Percentiles rank a stretch among this genome's conserved stretches.
Evolutionary conservation across 352 stramenopile genomes (phyloP).

Genomic region (Phytophthora agathidicida): DNA sequence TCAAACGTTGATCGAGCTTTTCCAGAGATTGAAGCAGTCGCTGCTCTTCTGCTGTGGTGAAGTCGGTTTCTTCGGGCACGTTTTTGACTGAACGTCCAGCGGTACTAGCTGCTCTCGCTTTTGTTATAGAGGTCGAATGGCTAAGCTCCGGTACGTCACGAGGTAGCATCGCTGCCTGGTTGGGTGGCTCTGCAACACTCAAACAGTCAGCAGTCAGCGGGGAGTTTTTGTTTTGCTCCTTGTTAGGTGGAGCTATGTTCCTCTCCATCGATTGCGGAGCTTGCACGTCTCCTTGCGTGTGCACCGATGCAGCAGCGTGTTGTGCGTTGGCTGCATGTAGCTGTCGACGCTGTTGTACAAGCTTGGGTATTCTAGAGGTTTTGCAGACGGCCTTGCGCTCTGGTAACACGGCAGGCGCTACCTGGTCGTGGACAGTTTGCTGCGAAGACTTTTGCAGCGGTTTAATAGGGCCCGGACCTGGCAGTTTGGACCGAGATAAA

Average conservation of each 20-base stretch:
- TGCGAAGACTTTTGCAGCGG: neutral
- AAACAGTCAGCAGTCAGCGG: neutral
- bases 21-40: conserved; percentile 61
- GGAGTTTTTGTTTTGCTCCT: neutral
- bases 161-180: neutral
- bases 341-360: conserved; percentile 53
- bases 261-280: neutral
- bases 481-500: neutral
- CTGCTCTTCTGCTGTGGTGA: conserved; percentile 46
- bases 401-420: neutral
- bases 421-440: neutral
- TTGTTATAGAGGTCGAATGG: neutral
- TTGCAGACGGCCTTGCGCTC: neutral
- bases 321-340: conserved; percentile 33
- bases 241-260: neutral
- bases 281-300: neutral
- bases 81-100: neutral
- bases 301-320: neutral
- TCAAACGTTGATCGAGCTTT: conserved; percentile 52
- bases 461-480: neutral
- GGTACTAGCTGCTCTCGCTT: neutral
- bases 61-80: conserved; percentile 35
- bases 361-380: conserved; percentile 25
- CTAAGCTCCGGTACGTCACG: neutral
- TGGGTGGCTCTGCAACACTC: neutral